Evolutionary conservation across 176 grass and related monocot species (phyloP), one percentile per base, ranked within the genome.

Genomic region (Panicum miliaceum): DNA sequence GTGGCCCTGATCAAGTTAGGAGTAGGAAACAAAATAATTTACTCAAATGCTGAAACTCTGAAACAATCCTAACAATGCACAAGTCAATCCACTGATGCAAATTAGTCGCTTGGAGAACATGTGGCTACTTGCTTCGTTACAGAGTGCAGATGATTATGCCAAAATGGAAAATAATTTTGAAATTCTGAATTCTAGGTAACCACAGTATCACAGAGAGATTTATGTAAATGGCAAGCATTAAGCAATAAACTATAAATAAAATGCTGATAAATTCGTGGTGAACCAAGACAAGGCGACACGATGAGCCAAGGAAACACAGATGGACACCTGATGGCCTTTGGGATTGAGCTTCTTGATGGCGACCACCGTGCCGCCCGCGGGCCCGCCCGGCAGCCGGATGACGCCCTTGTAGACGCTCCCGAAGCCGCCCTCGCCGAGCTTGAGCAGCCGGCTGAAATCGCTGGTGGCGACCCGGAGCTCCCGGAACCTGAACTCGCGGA

Each of bases 371-470:
- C 83, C 87, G 4, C 86, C 85, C 50, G 83, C 76, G 19, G 81
- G 87, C 29, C 88, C 90, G 36, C 86, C 83, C 20, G 65, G 78
- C 52, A 84, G 71, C 22, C 84, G 89, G 59, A 95, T 66, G 32
- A 75, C 77, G 56, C 93, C 93, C 82, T 90, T 95, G 73, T 95
- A 95, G 46, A 92, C 90, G 50, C 93, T 92, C 14, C 93, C 93
- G 40, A 95, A 95, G 1, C 93, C 93, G 36, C 93, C 90, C 84
- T 95, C 90, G 35, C 93, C 93, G 64, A 95, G 22, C 88, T 95
- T 95, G 54, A 92, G 85, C 70, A 95, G 70, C 41, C 88, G 89
- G 86, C 82, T 92, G 84, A 92, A 95, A 73, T 92, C 83, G 54
- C 69, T 88, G 64, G 93, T 95, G 47, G 90, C 90, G 48, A 73